phyloP scores from a whole-genome alignment of 2,329 filamentous ascomycete genomes.

The Hypoxylon sp. region DNA sequence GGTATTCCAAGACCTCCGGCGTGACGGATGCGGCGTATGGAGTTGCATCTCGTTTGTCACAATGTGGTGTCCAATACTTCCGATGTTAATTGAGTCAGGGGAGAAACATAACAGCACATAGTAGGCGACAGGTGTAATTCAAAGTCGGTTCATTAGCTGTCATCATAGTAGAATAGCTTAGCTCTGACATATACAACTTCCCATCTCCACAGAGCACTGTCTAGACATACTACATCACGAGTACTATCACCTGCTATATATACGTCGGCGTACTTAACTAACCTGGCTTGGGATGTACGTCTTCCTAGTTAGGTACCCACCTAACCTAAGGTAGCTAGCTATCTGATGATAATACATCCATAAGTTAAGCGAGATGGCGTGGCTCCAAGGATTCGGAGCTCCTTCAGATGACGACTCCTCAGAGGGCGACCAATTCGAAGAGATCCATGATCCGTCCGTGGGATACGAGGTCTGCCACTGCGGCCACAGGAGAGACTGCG shows the following conservation, averaged over 20 bases:
- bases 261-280: too few relatives aligned
- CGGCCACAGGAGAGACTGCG: too few relatives aligned
- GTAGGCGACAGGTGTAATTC: not conserved
- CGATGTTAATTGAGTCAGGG: not conserved
- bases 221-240: not conserved
- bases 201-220: not conserved
- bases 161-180: not conserved
- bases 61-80: not conserved
- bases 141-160: not conserved
- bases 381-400: too few relatives aligned
- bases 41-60: not conserved
- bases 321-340: too few relatives aligned
- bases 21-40: not conserved
- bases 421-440: too few relatives aligned
- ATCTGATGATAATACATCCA: too few relatives aligned
- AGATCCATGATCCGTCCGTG: too few relatives aligned
- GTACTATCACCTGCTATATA: not conserved
- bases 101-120: not conserved
- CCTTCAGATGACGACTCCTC: too few relatives aligned
- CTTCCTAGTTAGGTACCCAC: too few relatives aligned
- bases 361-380: too few relatives aligned
- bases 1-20: not conserved
- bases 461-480: too few relatives aligned
- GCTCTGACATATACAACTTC: not conserved
- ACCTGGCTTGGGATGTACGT: too few relatives aligned